Evolutionary conservation across 495 filamentous ascomycete genomes (phyloP), one percentile per base, ranked within the genome.

Genomic region (Talaromyces ruber): DNA sequence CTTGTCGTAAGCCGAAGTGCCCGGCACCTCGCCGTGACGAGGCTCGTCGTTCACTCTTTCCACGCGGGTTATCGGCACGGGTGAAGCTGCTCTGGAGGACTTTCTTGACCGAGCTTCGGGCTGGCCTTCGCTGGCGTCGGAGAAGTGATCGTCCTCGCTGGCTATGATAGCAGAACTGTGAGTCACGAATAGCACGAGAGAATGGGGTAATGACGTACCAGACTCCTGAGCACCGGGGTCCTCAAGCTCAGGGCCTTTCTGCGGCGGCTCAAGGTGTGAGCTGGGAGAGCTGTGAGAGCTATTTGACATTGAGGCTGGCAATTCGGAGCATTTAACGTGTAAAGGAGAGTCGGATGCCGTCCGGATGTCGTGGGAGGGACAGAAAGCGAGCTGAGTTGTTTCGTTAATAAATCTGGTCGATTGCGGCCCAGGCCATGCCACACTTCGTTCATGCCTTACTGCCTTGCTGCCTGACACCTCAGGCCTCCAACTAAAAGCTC

Each of bases 181-280:
- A 62, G 14, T 47, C 52, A 63, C 30, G 32, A 39, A 37, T 18
- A 12, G 24, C 12, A 51, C 57, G 32, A 47, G 57, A 61, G 16
- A 28, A 22, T 47, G 22, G 34, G 45, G 54, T 22, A 65, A 45
- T 54, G 61, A 51, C 82, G 64, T 81, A 95, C 91, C 83, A 67
- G 91, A 81, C 58, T 96, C 91, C 72, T 87, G 90, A 66, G 90
- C 91, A 71, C 91, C 90, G 60, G 90, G 81, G 69, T 96, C 92
- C 66, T 88, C 81, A 25, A 82, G 69, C 71, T 84, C 80, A 28
- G 84, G 84, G 65, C 82, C 86, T 61, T 80, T 85, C 59, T 77
- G 76, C 50, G 90, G 89, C 65, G 87, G 88, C 67, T 87, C 80
- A 61, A 93, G 77, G 68, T 77, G 68, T 30, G 71, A 62, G 65